Base-by-base conservation (phyloP, 306 rosid species). In the Alnus rubra region DNA sequence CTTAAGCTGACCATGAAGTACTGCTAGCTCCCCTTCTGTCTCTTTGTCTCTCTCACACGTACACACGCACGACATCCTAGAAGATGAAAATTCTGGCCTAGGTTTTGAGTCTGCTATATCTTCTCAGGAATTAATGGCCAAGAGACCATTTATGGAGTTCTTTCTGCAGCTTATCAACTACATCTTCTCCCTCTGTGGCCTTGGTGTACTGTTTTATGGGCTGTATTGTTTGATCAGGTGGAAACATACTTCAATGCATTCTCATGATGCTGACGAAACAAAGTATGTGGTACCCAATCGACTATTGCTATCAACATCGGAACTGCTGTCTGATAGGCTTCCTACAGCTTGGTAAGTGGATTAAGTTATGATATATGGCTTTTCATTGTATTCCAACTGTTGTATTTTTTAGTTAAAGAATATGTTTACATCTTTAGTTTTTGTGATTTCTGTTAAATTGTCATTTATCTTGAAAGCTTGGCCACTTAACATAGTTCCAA, bases 141-240 rank as follows among this genome's bases (percentile, higher is more conserved):
- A 69, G 68, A 74, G 58, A 74, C 82, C 82, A 19, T 37, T 78
- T 64, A 23, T 78, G 70, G 82, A 82, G 82, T 74, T 59, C 12
- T 59, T 83, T 75, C 76, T 78, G 80, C 53, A 83, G 53, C 23
- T 71, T 48, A 78, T 78, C 47, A 83, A 83, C 67, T 3, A 31
- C 53, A 31, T 83, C 39, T 60, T 78, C 39, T 28, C 47, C 48
- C 31, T 79, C n/a, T 78, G 62, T 2, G 77, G 83, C n/a, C 63
- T 79, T 30, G 37, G 74, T 18, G 65, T 54, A 8, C 2, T 83
- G 13, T 73, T 82, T 11, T 83, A 59, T 78, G 87, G 83, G 52
- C 33, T 79, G 47, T 30, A 42, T 71, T 83, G 78, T 55, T 71
- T 75, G 18, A 0, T 71, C 50, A 53, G 75, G 31, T 79, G 75